Base-by-base conservation (phyloP, 345 rosid genomes). In the Physaria fendleri region DNA sequence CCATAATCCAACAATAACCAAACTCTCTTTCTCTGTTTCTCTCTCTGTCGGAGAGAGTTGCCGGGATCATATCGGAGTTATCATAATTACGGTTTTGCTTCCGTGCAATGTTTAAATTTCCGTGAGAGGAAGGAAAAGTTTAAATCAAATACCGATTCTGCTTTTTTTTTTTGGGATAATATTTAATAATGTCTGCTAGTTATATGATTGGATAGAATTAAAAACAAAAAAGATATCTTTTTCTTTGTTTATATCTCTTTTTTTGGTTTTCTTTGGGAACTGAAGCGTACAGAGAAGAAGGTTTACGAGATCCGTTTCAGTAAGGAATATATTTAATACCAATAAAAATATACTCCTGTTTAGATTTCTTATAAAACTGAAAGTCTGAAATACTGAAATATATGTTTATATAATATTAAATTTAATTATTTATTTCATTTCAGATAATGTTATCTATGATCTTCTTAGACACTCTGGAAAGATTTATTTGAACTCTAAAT, bases 261-360 rank as follows among this genome's bases (percentile, higher is more conserved):
- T 45, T 72, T 40, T 71, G 71, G 64, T 69, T 67, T 67, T 70
- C 60, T 43, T 50, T 43, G 60, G 14, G 59, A 68, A 74, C 68
- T 73, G 76, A 81, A 71, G 79, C 77, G 63, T 74, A 53, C 60
- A 59, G 64, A 62, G 49, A 35, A 48, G 45, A 34, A 51, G 66
- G 60, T 59, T 76, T 76, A 21, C 66, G 66, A 79, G 86, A 81
- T 84, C 78, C 71, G 43, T 75, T 71, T 68, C 27, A 39, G 48
- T 52, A 41, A 53, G 44, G n/a, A n/a, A n/a, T n/a, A n/a, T n/a
- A n/a, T n/a, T n/a, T n/a, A n/a, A n/a, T n/a, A n/a, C n/a, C n/a
- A n/a, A n/a, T n/a, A n/a, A n/a, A n/a, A n/a, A n/a, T n/a, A n/a
- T n/a, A n/a, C n/a, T n/a, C n/a, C n/a, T n/a, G n/a, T n/a, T n/a